These are phyloP conservation scores for Penicillium sp. DNA, from an alignment of 2,329 filamentous ascomycete genomes.

Conservation along the genomic window DNA sequence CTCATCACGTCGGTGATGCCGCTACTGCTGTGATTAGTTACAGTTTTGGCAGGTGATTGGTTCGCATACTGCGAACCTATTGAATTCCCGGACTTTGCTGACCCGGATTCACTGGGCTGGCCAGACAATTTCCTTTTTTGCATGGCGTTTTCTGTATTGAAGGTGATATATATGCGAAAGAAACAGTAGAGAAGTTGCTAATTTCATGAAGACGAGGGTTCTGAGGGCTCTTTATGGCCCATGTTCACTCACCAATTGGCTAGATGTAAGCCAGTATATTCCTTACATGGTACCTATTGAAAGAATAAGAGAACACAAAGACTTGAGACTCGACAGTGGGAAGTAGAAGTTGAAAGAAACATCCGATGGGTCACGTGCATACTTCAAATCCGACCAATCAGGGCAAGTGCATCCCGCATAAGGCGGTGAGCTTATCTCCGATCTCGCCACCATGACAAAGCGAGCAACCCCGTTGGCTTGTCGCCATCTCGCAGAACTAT, in stretches of 20 bases:
- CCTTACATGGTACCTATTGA: neutral
- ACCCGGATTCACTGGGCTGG: neutral
- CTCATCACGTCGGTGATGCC: neutral
- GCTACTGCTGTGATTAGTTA: neutral
- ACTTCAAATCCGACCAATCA: neutral
- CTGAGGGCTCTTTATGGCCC: neutral
- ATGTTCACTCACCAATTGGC: neutral
- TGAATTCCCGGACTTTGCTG: neutral
- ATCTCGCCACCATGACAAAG: slow-evolving; percentile 32
- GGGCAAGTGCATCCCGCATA: neutral
- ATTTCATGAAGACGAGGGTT: neutral
- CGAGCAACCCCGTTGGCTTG: slow-evolving; percentile 15
- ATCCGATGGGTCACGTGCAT: neutral
- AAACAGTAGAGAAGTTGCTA: neutral
- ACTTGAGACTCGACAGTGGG: neutral
- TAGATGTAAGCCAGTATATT: neutral
- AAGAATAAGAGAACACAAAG: neutral
- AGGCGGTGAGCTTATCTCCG: slow-evolving; percentile 27
- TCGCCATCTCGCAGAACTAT: slow-evolving; percentile 4
- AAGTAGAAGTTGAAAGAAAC: slow-evolving; percentile 1
- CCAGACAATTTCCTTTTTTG: neutral
- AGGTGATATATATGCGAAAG: neutral
- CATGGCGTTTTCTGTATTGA: neutral
- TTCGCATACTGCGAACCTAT: neutral
- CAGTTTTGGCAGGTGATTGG: neutral